Conservation (phyloP, 179 eudicot species). For the Camellia oleifera region DNA sequence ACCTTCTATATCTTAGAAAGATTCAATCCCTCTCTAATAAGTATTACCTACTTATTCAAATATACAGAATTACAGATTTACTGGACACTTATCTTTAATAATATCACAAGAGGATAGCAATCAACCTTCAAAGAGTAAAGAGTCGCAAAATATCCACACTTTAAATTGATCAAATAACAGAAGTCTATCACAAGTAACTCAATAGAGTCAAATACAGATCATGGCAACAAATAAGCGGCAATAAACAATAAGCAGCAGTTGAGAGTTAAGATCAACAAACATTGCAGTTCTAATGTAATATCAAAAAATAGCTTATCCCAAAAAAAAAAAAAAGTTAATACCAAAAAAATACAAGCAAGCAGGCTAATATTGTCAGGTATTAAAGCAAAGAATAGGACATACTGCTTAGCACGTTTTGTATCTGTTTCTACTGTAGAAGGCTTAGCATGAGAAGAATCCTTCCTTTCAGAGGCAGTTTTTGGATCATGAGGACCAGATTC, state of each 20-base stretch:
- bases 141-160: background rate
- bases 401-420: constrained; percentile 97
- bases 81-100: too few species aligned
- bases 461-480: constrained; percentile 52
- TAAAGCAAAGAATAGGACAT: constrained; percentile 25
- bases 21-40: too few species aligned
- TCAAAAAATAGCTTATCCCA: background rate
- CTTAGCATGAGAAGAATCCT: constrained; percentile 53
- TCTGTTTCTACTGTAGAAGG: constrained; percentile 64
- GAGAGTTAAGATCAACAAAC: background rate
- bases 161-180: background rate
- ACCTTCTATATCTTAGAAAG: too few species aligned
- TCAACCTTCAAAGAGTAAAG: background rate
- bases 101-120: background rate
- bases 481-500: constrained; percentile 51
- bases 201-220: background rate
- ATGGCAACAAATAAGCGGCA: too few species aligned
- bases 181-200: background rate
- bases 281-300: constrained; percentile 5
- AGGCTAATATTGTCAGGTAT: background rate
- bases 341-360: background rate
- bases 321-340: background rate
- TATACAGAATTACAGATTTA: too few species aligned
- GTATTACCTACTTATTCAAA: too few species aligned
- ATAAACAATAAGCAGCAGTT: background rate